These are phyloP conservation scores for Avena insularis DNA, from an alignment of 176 grass and related monocot genomes.

Conservation along the genomic window DNA sequence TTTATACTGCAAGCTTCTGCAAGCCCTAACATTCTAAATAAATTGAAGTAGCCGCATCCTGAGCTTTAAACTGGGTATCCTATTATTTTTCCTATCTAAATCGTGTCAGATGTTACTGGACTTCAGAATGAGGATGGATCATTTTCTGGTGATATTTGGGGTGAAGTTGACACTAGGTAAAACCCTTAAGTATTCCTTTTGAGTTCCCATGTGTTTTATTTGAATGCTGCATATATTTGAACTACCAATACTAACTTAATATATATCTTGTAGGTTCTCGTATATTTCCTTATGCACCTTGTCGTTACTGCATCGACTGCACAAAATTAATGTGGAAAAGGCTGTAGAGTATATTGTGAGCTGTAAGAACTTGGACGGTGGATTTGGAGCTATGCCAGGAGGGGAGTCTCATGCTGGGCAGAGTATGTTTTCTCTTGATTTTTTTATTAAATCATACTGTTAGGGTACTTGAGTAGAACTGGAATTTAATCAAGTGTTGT, in stretches of 20 bases:
- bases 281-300: constrained; percentile 85
- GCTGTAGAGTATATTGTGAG: constrained; percentile 87
- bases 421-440: constrained; percentile 61
- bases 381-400: constrained; percentile 85
- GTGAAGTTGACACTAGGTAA: constrained; percentile 87
- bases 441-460: background rate
- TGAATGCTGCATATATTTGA: background rate
- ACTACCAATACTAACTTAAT: constrained; percentile 8
- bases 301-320: constrained; percentile 64
- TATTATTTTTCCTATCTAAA: constrained; percentile 57
- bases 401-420: constrained; percentile 94
- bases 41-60: background rate
- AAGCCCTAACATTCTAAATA: constrained; percentile 7
- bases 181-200: background rate
- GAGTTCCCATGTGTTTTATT: background rate
- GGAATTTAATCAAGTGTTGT: constrained; percentile 28
- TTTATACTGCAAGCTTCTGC: background rate
- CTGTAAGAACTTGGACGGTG: constrained; percentile 96
- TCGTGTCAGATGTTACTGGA: constrained; percentile 61
- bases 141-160: constrained; percentile 97
- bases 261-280: constrained; percentile 73
- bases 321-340: constrained; percentile 87
- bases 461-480: constrained; percentile 6
- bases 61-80: background rate
- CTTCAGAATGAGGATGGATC: constrained; percentile 94